These are phyloP conservation scores for Ophiostoma tasmaniense DNA, from an alignment of 2,329 filamentous ascomycete species.

Conservation along the genomic window DNA sequence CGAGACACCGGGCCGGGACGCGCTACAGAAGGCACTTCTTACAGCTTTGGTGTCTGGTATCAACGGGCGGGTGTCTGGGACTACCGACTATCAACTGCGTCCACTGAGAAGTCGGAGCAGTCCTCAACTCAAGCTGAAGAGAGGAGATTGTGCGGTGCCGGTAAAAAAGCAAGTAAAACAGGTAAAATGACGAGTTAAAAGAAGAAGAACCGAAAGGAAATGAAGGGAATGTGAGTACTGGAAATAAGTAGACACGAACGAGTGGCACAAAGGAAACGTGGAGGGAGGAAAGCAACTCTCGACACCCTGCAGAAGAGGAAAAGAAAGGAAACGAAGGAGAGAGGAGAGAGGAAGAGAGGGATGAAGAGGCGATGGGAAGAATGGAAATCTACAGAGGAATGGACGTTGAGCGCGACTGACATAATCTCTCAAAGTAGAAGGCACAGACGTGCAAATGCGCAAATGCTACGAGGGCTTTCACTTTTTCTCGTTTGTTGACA, in stretches of 20 bases:
- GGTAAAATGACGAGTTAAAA: neutral
- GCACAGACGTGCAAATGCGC: neutral
- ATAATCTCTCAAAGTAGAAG: neutral
- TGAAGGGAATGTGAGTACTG: neutral
- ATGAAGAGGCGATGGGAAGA: neutral
- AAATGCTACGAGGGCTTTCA: neutral
- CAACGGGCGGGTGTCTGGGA: neutral
- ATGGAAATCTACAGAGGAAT: neutral
- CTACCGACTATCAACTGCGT: neutral
- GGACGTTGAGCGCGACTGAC: neutral
- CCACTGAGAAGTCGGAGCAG: neutral
- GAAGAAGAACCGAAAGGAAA: neutral
- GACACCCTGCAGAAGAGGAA: neutral
- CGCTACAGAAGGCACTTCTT: slow-evolving; percentile 2
- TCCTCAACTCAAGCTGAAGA: neutral
- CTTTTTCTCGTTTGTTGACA: slow-evolving; percentile 12
- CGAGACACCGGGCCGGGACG: slow-evolving; percentile 12
- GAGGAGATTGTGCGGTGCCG: neutral
- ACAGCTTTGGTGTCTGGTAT: neutral
- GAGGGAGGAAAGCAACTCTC: neutral
- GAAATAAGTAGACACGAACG: neutral
- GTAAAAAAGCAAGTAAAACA: slow-evolving; percentile 6
- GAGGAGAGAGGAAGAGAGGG: slow-evolving; percentile 7
- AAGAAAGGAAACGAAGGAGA: neutral
- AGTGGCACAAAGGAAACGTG: neutral